A percentile compares a stretch with the other conserved stretches of the same genome.
Conservation (phyloP, 2,329 filamentous ascomycete genomes). For the Cladobotryum protrusum region DNA sequence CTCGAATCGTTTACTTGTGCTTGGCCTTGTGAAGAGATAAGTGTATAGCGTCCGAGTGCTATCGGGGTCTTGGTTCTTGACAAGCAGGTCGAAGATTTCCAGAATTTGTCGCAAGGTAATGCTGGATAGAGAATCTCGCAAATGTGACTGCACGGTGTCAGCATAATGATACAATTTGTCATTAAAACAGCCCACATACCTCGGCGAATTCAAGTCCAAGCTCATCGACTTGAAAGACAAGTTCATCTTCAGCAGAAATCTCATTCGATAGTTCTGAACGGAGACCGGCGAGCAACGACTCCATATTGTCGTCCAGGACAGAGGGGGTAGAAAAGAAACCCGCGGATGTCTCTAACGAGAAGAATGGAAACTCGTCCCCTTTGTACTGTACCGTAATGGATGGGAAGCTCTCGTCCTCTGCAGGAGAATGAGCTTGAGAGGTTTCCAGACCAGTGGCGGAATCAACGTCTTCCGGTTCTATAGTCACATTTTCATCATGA, state of each 20-base stretch:
- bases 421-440: conserved; percentile 3
- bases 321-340: conserved; percentile 41
- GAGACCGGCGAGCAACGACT: conserved; percentile 38
- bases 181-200: conserved; percentile 26
- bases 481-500: conserved; percentile 18
- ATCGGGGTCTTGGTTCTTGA: conserved; percentile 39
- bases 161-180: not conserved
- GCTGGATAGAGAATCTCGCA: conserved; percentile 27
- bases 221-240: conserved; percentile 46
- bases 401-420: conserved; percentile 21
- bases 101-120: conserved; percentile 37
- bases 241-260: conserved; percentile 39
- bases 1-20: conserved; percentile 32
- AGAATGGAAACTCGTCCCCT: conserved; percentile 38
- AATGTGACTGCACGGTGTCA: conserved; percentile 30
- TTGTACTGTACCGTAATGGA: conserved; percentile 38
- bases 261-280: conserved; percentile 42
- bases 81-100: conserved; percentile 36
- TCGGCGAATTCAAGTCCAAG: conserved; percentile 48
- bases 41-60: conserved; percentile 34
- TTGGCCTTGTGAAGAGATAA: conserved; percentile 36
- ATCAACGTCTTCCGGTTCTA: conserved; percentile 11
- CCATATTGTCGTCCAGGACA: conserved; percentile 38
- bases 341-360: conserved; percentile 26
- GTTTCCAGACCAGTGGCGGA: conserved; percentile 8